Conservation (phyloP, 257 asterid genomes). For the Solanum habrochaites region DNA sequence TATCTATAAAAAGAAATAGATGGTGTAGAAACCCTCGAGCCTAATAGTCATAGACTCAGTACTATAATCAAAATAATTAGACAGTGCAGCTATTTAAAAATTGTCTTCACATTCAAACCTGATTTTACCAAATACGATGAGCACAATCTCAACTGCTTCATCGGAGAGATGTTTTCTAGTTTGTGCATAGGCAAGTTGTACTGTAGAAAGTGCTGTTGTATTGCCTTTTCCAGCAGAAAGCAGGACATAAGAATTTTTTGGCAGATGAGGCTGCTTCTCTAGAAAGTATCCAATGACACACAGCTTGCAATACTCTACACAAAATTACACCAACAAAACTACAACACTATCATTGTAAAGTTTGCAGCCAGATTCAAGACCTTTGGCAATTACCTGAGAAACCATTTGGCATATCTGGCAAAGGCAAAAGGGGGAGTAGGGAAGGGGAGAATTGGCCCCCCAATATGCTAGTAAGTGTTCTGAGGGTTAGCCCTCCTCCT, state of each 20-base stretch:
- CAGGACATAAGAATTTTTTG: not conserved
- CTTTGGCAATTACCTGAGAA: not conserved
- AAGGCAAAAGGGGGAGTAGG: not conserved
- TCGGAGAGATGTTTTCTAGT: not conserved
- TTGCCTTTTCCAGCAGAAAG: not conserved
- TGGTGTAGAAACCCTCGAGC: not conserved
- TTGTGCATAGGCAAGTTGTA: not conserved
- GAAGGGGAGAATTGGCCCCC: not conserved
- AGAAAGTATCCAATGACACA: not conserved
- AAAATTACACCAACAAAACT: not conserved
- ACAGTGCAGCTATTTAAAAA: not conserved
- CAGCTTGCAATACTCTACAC: not conserved
- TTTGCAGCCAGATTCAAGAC: not conserved
- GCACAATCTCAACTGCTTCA: not conserved
- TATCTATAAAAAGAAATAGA: not conserved
- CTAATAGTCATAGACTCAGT: not conserved
- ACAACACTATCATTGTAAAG: not conserved
- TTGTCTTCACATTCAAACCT: not conserved
- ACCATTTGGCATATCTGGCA: not conserved
- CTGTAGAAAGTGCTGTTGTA: not conserved
- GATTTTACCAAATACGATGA: not conserved
- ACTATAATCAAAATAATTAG: not conserved
- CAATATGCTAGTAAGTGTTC: conserved; percentile 41
- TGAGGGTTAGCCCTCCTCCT: conserved; percentile 77
- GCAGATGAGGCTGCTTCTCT: not conserved